Percentiles rank a stretch among this genome's conserved stretches.
Evolutionary conservation across 164 flowering plant genomes (phyloP).

Genomic region (Berberis thunbergii): DNA sequence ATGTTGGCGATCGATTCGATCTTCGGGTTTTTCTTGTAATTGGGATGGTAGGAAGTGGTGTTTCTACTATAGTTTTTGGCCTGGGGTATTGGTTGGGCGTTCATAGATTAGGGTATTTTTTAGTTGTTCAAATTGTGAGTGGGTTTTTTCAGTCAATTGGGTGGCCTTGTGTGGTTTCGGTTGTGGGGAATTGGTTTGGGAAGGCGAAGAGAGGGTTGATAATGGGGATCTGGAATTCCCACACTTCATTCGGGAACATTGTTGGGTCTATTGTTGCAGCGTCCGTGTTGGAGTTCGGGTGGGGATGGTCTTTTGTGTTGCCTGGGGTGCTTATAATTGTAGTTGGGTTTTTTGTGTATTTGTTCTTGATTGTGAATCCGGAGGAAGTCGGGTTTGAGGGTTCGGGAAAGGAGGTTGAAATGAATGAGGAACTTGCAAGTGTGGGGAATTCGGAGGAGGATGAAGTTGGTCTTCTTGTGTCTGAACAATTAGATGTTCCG

Average conservation of each 20-base stretch:
- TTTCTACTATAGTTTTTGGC: constrained; percentile 57
- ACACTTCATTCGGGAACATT: constrained; percentile 86
- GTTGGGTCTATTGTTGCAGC: constrained; percentile 77
- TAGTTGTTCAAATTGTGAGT: constrained; percentile 58
- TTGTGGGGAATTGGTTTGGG: constrained; percentile 95
- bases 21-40: constrained; percentile 55
- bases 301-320: constrained; percentile 97
- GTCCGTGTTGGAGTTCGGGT: constrained; percentile 67
- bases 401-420: constrained; percentile 35
- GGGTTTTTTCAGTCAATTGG: constrained; percentile 89
- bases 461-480: constrained; percentile 31
- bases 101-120: constrained; percentile 48
- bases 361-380: constrained; percentile 66
- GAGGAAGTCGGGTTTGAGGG: constrained; percentile 52
- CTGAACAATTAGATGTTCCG: constrained; percentile 16
- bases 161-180: constrained; percentile 92
- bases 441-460: constrained; percentile 37
- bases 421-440: constrained; percentile 27
- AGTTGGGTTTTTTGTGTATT: constrained; percentile 48
- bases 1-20: constrained; percentile 68
- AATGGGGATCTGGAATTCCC: constrained; percentile 93
- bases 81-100: constrained; percentile 61
- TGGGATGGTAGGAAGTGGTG: constrained; percentile 85
- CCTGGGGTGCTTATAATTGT: constrained; percentile 60
- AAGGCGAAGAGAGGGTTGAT: constrained; percentile 80